These are phyloP conservation scores for Myxozyma geophila DNA, from an alignment of 805 yeast genomes.

Conservation along the genomic window DNA sequence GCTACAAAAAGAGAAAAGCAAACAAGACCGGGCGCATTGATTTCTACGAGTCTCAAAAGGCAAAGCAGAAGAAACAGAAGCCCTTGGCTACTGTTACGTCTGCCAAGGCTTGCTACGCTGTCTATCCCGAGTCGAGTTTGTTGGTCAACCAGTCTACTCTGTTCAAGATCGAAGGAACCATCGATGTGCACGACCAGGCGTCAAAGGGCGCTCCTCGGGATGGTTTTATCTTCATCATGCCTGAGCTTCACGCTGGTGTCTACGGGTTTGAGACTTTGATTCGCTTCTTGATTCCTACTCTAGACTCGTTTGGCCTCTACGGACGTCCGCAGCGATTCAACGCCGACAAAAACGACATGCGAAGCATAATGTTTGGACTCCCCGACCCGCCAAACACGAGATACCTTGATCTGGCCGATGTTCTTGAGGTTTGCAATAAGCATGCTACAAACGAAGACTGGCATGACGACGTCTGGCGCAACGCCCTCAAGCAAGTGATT, in stretches of 20 bases:
- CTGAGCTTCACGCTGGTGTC: conserved; percentile 80
- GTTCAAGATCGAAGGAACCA: conserved; percentile 80
- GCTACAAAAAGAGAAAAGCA: conserved; percentile 51
- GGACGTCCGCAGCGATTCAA: conserved; percentile 79
- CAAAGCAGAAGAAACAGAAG: conserved; percentile 60
- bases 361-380: conserved; percentile 75
- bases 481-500: conserved; percentile 59
- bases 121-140: conserved; percentile 84
- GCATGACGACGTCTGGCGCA: conserved; percentile 65
- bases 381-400: conserved; percentile 81
- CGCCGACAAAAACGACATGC: conserved; percentile 69
- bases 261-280: conserved; percentile 84
- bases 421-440: conserved; percentile 58
- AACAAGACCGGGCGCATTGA: conserved; percentile 65
- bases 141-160: conserved; percentile 86
- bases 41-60: conserved; percentile 83
- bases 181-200: conserved; percentile 41
- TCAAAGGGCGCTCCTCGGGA: conserved; percentile 51
- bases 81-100: conserved; percentile 79
- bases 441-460: conserved; percentile 51
- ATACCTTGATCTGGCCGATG: conserved; percentile 56
- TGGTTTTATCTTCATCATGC: conserved; percentile 77
- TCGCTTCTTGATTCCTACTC: conserved; percentile 72
- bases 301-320: conserved; percentile 77
- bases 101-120: conserved; percentile 78